These are phyloP conservation scores for Iris pallida DNA, from an alignment of 116 monocot genomes.

Conservation along the genomic window DNA sequence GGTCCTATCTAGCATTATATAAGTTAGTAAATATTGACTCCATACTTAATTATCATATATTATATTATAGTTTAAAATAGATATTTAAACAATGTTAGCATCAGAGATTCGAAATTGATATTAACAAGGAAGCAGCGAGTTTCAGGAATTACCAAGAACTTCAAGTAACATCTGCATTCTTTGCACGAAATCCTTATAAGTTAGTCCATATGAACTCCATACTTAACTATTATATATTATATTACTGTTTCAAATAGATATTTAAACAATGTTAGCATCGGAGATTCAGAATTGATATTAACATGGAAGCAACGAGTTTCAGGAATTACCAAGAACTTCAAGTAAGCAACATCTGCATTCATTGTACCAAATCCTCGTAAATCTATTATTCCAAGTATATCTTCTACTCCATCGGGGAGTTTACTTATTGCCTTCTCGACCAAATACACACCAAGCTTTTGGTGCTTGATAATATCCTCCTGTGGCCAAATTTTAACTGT, in stretches of 20 bases:
- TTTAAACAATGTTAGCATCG: not conserved
- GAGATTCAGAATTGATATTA: not conserved
- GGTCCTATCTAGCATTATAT: no score
- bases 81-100: not conserved
- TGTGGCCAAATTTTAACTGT: conserved; percentile 40
- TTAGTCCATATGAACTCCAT: no score
- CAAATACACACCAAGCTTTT: conserved; percentile 75
- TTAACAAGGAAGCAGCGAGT: not conserved
- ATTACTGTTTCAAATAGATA: not conserved
- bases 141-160: conserved; percentile 58
- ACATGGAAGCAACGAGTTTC: not conserved
- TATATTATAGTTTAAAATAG: not conserved
- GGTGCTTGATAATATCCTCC: conserved; percentile 66
- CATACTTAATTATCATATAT: not conserved
- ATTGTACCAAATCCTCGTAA: conserved; percentile 54
- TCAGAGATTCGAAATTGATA: not conserved
- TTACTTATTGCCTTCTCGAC: conserved; percentile 78
- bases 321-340: conserved; percentile 71
- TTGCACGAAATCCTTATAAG: conserved; percentile 33
- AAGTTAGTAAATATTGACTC: no score
- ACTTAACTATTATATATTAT: not conserved
- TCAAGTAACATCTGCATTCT: conserved; percentile 84
- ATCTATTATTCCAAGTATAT: conserved; percentile 82
- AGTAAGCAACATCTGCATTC: conserved; percentile 67
- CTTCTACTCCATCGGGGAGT: conserved; percentile 59